Base-by-base conservation (phyloP, 2,329 filamentous ascomycete species). In the Monosporascus ibericus region DNA sequence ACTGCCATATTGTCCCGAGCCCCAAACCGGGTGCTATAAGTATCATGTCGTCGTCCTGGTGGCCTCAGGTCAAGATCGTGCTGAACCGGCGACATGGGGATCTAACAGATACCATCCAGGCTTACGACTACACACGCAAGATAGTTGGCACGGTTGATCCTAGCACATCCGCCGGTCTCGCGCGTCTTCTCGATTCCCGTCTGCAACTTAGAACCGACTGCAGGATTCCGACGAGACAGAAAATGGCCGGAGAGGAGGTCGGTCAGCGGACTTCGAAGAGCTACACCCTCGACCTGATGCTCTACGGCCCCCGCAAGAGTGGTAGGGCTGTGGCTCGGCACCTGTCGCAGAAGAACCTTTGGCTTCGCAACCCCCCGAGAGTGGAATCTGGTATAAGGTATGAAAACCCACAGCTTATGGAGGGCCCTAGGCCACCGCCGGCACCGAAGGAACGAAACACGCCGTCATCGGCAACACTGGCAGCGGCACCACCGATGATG, bases 101-200 rank as follows among this genome's bases (percentile, higher is more conserved):
- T 44, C 70, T 69, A 47, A 77, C 77, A 14, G 75, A 79, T 44
- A 78, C 76, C 18, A 90, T 96, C 48, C 78, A 87, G 51, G 86
- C 90, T 9, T 79, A 84, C 39, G 92, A 97, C 65, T 78, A 86
- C 56, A 84, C 82, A 1, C 80, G 83, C 3, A 77, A 78, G 39
- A 80, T 86, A 34, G 92, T 96, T 63, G 94, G 90, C 15, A 78
- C 78, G n/a, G 71, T 97, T 5, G 90, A 95, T 61, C 60, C 75
- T 44, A 80, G 77, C 58, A 85, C 85, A 17, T 82, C 90, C 0
- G 70, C 75, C 20, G 88, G 81, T 6, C 75, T 97, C 8, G 81
- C 81, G 7, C 86, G 85, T 7, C 71, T 96, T 1, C 76, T 97
- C 50, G 90, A 95, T 66, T 79, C 77, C 14, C 72, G 75, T 14